Evolutionary conservation across 1,139 yeast genomes (phyloP), one percentile per base, ranked within the genome.

Genomic region (Sugiyamaella japonica): DNA sequence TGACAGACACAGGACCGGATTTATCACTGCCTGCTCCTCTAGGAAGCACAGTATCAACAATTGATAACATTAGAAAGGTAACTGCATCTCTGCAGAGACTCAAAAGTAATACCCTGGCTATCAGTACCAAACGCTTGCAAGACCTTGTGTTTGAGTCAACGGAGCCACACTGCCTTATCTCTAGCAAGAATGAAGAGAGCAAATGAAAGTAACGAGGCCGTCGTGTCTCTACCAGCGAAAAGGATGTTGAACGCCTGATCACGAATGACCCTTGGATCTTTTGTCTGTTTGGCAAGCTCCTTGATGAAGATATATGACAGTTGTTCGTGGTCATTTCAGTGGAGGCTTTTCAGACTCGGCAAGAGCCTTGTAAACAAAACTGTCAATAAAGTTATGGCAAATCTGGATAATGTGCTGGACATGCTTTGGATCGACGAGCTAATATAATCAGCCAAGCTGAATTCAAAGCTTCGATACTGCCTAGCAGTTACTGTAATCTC

Each of bases 221-320:
- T 81, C 46, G 85, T 81, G 64, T 80, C 84, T 63, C 84, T 72
- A 16, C 83, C 84, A 25, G 84, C 84, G 28, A 80, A 69, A 56
- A 81, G 67, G 59, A 81, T 77, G 60, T 79, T 79, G 60, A 81
- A 69, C 39, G 78, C 72, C 65, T 80, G 83, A 61, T 79, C 82
- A 50, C 82, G 73, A 60, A 81, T 73, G n/a, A 75, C 71, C 37
- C 61, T 67, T 7, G 80, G 81, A 63, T 81, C 76, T 54, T 76
- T 72, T 1, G 84, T 79, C 59, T 77, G 77, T 62, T 78, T 77
- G 36, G 71, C 79, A 59, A 81, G 73, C 61, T 79, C 83, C 57
- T 76, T 76, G 59, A 80, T 72, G 64, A 81, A 80, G 17, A 78
- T 72, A 60, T 79, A 59, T 15, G 47, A 39, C 36, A 55, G 41